Conservation (phyloP, 2,329 filamentous ascomycete genomes). For the Sporothrix euskadiensis region DNA sequence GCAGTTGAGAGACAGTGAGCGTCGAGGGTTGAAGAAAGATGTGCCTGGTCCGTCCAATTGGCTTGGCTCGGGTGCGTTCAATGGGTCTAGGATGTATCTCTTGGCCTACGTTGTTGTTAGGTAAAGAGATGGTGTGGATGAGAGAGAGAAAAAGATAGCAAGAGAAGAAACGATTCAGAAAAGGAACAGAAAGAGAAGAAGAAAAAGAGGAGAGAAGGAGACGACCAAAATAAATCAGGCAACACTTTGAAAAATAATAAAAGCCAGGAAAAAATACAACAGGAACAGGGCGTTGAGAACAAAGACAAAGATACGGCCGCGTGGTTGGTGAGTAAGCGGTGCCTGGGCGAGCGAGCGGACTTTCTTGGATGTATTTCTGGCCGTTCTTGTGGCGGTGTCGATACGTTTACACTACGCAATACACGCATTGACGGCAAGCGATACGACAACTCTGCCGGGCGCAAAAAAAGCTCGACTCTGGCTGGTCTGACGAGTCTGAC, state of each 20-base stretch:
- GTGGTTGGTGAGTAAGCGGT: slow-evolving; percentile 25
- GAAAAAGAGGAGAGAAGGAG: background rate
- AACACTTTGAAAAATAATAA: slow-evolving; percentile 5
- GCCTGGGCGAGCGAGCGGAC: background rate
- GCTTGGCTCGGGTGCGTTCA: slow-evolving; percentile 66
- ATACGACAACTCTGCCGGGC: background rate
- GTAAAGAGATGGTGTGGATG: background rate
- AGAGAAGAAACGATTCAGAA: background rate
- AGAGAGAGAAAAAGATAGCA: background rate
- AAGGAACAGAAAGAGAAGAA: background rate
- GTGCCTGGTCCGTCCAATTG: slow-evolving; percentile 66
- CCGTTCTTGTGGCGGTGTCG: background rate
- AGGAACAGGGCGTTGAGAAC: background rate
- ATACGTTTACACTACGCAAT: background rate
- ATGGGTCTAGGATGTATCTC: slow-evolving; percentile 67
- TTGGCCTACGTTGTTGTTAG: slow-evolving; percentile 52
- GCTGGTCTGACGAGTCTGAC: background rate
- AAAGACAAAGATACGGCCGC: slow-evolving; percentile 19
- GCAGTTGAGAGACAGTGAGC: slow-evolving; percentile 32
- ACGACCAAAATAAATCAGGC: background rate
- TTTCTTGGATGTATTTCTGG: slow-evolving; percentile 10
- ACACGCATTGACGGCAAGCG: background rate
- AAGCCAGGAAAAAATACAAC: background rate
- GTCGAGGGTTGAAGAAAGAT: slow-evolving; percentile 50
- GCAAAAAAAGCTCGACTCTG: background rate